A percentile compares a stretch with the other conserved stretches of the same genome.
Evolutionary conservation across 441 rosid species (phyloP).

Genomic region (Arabidopsis hybrid): DNA sequence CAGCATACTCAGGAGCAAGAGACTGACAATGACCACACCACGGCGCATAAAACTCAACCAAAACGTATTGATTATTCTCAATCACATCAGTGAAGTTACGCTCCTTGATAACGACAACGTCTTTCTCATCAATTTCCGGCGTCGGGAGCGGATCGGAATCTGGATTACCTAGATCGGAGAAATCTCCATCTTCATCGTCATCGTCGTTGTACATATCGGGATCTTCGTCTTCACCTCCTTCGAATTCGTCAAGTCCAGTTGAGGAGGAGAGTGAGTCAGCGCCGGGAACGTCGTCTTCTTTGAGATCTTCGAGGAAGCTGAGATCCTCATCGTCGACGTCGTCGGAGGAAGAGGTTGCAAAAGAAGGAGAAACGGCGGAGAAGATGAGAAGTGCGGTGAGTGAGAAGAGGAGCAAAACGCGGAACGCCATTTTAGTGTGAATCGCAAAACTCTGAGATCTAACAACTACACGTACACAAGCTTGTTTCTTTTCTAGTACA

Average conservation of each 20-base stretch:
- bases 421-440: conserved; percentile 58
- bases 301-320: conserved; percentile 89
- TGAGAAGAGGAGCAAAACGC: conserved; percentile 59
- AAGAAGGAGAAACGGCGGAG: conserved; percentile 56
- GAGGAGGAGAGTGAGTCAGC: conserved; percentile 35
- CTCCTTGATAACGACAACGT: conserved; percentile 84
- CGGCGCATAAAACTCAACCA: conserved; percentile 99
- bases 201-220: conserved; percentile 39
- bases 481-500: neutral
- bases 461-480: neutral
- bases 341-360: conserved; percentile 46
- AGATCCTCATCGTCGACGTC: conserved; percentile 87
- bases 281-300: conserved; percentile 37
- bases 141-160: conserved; percentile 64
- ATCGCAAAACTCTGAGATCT: conserved; percentile 4
- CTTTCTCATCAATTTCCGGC: conserved; percentile 85
- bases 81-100: conserved; percentile 76
- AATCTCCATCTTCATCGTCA: conserved; percentile 49
- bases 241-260: conserved; percentile 44
- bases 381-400: conserved; percentile 66
- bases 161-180: conserved; percentile 69
- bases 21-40: conserved; percentile 99
- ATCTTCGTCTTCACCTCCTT: conserved; percentile 53
- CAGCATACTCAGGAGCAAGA: conserved; percentile 98
- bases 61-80: conserved; percentile 68